These are phyloP conservation scores for Cutaneotrichosporon cutaneum DNA, from an alignment of 1,284 basidiomycete species.

Conservation along the genomic window DNA sequence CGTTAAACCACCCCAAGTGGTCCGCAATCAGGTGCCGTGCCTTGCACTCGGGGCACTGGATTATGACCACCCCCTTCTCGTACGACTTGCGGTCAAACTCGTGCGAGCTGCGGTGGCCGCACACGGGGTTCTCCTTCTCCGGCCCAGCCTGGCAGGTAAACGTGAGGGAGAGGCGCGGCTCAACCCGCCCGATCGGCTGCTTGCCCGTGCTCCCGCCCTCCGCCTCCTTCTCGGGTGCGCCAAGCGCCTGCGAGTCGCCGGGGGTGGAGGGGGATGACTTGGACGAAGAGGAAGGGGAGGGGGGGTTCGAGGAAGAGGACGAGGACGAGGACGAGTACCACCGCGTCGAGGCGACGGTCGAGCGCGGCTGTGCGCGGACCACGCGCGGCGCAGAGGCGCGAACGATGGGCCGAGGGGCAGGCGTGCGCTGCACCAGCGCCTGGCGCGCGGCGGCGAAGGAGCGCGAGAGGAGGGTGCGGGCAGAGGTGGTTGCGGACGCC, in stretches of 20 bases:
- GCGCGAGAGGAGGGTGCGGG: conserved; percentile 4
- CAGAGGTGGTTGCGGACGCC: neutral
- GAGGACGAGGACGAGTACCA: conserved; percentile 12
- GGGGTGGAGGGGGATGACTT: conserved; percentile 9
- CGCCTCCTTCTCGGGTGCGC: conserved; percentile 7
- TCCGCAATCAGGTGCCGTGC: conserved; percentile 87
- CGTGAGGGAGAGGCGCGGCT: conserved; percentile 58
- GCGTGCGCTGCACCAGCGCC: neutral
- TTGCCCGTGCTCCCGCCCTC: neutral
- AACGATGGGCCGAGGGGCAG: neutral
- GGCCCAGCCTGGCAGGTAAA: conserved; percentile 78
- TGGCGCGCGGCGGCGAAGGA: conserved; percentile 2
- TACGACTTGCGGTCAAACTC: conserved; percentile 83
- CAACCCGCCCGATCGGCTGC: conserved; percentile 37
- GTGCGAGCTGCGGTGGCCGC: conserved; percentile 80
- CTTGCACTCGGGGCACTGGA: conserved; percentile 88
- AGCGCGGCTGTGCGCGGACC: neutral
- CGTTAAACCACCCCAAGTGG: conserved; percentile 82
- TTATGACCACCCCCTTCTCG: conserved; percentile 81
- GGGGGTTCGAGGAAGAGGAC: too few species aligned
- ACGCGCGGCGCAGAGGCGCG: neutral
- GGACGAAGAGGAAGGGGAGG: conserved; percentile 4
- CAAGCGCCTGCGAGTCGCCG: conserved; percentile 2
- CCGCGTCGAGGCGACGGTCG: neutral
- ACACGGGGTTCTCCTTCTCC: conserved; percentile 54